Evolutionary conservation across 768 basidiomycete species (phyloP).

Genomic region (Boletus eberwhitei): DNA sequence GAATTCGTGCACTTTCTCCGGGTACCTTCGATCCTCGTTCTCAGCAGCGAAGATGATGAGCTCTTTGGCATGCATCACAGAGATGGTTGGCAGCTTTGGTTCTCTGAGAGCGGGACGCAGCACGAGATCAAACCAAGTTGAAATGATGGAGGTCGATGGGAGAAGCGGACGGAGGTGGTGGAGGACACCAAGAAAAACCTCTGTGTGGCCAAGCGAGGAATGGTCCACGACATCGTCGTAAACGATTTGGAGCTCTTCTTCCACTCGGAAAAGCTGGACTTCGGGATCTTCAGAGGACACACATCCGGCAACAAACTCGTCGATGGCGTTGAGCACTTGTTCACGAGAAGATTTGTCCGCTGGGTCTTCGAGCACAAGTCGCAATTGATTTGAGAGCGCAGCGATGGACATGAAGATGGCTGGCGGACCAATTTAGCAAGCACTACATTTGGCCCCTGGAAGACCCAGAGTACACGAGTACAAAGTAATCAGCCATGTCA

Average conservation of each 20-base stretch:
- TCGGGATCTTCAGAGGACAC: slow-evolving; percentile 46
- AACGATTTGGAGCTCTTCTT: slow-evolving; percentile 65
- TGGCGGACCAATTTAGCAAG: slow-evolving; percentile 8
- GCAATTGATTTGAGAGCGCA: slow-evolving; percentile 49
- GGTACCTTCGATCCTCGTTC: slow-evolving; percentile 39
- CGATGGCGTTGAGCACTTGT: slow-evolving; percentile 48
- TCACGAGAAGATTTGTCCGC: slow-evolving; percentile 49
- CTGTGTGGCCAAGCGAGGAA: slow-evolving; percentile 55
- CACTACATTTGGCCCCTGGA: not conserved
- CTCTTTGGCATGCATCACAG: slow-evolving; percentile 67
- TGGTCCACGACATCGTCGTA: slow-evolving; percentile 65
- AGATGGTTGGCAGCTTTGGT: slow-evolving; percentile 56
- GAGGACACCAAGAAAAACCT: slow-evolving; percentile 65
- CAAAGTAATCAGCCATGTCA: not conserved
- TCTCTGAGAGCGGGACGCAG: slow-evolving; percentile 76
- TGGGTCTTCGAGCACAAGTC: slow-evolving; percentile 52
- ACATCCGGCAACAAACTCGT: slow-evolving; percentile 54
- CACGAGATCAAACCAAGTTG: slow-evolving; percentile 78
- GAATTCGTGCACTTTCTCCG: slow-evolving; percentile 60
- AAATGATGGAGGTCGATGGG: slow-evolving; percentile 63
- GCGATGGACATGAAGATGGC: slow-evolving; percentile 33
- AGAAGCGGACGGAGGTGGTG: slow-evolving; percentile 60
- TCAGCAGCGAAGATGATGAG: slow-evolving; percentile 63
- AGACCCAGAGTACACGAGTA: not conserved
- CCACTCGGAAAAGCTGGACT: slow-evolving; percentile 45